phyloP scores from a whole-genome alignment of 148 eudicot genomes.

The Silene conica region DNA sequence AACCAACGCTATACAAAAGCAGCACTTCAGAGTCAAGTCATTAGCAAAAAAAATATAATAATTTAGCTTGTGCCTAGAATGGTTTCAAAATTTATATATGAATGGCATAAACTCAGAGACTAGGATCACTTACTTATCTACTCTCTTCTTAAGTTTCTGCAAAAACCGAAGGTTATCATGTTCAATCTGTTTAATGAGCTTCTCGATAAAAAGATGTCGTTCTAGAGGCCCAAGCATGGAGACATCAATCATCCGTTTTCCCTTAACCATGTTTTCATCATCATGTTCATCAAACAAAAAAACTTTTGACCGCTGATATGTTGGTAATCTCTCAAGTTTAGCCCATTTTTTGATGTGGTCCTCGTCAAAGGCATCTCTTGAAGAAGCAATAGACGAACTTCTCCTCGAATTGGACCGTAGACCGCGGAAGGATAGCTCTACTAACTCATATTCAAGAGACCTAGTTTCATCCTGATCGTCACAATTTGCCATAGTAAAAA shows the following conservation, averaged over 20 bases:
- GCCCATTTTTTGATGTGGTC: slow-evolving; percentile 51
- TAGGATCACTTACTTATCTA: slow-evolving; percentile 50
- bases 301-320: slow-evolving; percentile 57
- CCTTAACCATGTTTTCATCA: slow-evolving; percentile 29
- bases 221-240: slow-evolving; percentile 65
- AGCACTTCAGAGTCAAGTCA: slow-evolving; percentile 1
- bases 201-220: slow-evolving; percentile 63
- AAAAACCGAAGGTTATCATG: slow-evolving; percentile 73
- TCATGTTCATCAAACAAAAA: slow-evolving; percentile 46
- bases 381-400: slow-evolving; percentile 30
- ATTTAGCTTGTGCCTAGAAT: neutral
- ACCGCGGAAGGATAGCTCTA: slow-evolving; percentile 38
- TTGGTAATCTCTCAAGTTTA: slow-evolving; percentile 65
- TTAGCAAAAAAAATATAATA: neutral
- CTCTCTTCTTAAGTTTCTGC: slow-evolving; percentile 64
- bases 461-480: slow-evolving; percentile 36
- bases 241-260: slow-evolving; percentile 56
- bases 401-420: slow-evolving; percentile 36
- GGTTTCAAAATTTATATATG: neutral
- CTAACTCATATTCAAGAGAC: slow-evolving; percentile 35
- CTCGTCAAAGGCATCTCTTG: slow-evolving; percentile 35
- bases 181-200: slow-evolving; percentile 73
- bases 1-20: slow-evolving; percentile 57
- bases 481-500: slow-evolving; percentile 35
- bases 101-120: neutral